phyloP scores from a whole-genome alignment of 2,329 filamentous ascomycete species.

The Sclerotinia trifoliorum region DNA sequence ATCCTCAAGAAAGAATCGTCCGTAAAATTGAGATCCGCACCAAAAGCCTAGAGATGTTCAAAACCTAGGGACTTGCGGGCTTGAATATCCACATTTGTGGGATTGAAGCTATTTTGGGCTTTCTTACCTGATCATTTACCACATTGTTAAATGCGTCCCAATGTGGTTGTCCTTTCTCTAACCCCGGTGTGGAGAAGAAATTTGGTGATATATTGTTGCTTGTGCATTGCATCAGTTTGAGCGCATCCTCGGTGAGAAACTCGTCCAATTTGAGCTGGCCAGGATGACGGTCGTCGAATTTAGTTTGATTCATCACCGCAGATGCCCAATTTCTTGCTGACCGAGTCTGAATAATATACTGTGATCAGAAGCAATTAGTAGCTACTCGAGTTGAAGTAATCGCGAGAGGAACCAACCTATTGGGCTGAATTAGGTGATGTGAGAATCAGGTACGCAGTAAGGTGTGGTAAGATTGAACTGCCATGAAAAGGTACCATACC shows the following conservation, averaged over 20 bases:
- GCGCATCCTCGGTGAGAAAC: not conserved
- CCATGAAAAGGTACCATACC: no score
- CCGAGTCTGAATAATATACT: not conserved
- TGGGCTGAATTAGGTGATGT: not conserved
- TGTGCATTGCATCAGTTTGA: not conserved
- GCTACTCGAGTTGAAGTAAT: no score
- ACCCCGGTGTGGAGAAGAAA: not conserved
- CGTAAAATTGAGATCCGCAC: not conserved
- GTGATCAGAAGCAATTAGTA: not conserved
- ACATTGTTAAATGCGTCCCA: not conserved
- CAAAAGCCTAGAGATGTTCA: constrained; percentile 4
- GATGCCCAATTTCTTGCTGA: not conserved
- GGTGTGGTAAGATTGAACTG: not conserved
- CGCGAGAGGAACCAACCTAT: not conserved
- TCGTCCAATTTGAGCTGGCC: not conserved
- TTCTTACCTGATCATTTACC: constrained; percentile 6
- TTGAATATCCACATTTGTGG: not conserved
- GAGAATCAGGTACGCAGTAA: not conserved
- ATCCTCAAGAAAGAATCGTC: not conserved
- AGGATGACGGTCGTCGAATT: not conserved
- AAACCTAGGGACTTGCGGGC: not conserved
- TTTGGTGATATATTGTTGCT: not conserved
- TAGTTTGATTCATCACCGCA: not conserved
- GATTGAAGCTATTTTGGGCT: not conserved
- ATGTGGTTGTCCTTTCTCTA: not conserved